Evolutionary conservation across 2,329 filamentous ascomycete genomes (phyloP).

Genomic region (Trematosphaeria pertusa): DNA sequence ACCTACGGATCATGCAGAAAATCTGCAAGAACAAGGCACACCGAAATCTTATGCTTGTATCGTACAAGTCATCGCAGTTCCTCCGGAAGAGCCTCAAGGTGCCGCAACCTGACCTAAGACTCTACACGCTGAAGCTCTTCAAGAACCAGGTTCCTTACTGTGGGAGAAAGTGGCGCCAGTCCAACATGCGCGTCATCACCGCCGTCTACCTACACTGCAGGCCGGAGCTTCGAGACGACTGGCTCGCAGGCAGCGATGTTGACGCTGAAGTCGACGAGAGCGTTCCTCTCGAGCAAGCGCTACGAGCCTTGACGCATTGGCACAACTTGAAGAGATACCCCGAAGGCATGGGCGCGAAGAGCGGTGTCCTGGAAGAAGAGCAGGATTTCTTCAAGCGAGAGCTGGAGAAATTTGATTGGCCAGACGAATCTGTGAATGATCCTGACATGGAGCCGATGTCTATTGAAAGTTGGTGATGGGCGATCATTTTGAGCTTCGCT

Average conservation of each 20-base stretch:
- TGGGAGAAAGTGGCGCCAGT: constrained; percentile 96
- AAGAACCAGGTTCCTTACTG: constrained; percentile 99
- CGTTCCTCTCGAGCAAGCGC: constrained; percentile 86
- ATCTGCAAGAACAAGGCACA: constrained; percentile 96
- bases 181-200: constrained; percentile 98
- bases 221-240: constrained; percentile 92
- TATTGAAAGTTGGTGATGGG: constrained; percentile 37
- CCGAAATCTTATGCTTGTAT: constrained; percentile 89
- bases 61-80: constrained; percentile 93
- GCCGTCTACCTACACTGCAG: constrained; percentile 93
- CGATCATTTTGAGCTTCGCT: neutral
- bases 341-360: constrained; percentile 69
- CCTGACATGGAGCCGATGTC: constrained; percentile 27
- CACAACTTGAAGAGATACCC: constrained; percentile 86
- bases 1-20: constrained; percentile 95
- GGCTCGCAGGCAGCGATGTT: constrained; percentile 88
- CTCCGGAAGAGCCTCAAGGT: constrained; percentile 91
- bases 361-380: constrained; percentile 51
- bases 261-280: constrained; percentile 95
- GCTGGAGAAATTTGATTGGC: constrained; percentile 58
- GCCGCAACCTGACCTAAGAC: constrained; percentile 82
- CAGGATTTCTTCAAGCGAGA: constrained; percentile 58
- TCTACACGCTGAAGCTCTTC: constrained; percentile 97
- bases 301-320: constrained; percentile 92
- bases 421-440: constrained; percentile 35